Percentiles rank a stretch among this genome's conserved stretches.
These are phyloP conservation scores for Iberis pinnata DNA, from an alignment of 345 rosid genomes.

Conservation along the genomic window DNA sequence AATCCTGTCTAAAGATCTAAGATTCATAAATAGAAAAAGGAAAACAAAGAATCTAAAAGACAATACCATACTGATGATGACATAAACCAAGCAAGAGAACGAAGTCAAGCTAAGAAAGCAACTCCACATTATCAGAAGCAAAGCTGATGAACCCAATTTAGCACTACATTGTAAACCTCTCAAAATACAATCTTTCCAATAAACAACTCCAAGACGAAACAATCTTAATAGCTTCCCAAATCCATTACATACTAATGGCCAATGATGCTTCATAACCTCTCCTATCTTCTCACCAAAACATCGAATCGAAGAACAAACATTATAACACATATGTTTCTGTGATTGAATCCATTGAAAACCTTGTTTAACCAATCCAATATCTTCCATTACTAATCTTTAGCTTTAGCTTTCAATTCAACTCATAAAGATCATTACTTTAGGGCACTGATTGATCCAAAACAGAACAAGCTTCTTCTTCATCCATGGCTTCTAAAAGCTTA, in stretches of 20 bases:
- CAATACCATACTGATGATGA: conserved; percentile 71
- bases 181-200: conserved; percentile 62
- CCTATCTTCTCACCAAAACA: conserved; percentile 49
- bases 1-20: background rate
- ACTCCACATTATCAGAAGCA: conserved; percentile 95
- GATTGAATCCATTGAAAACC: conserved; percentile 83
- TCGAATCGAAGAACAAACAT: conserved; percentile 34
- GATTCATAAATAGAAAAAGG: background rate
- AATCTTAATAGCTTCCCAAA: conserved; percentile 42
- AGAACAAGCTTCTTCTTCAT: conserved; percentile 22
- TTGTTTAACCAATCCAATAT: conserved; percentile 75
- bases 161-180: conserved; percentile 65
- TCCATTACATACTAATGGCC: conserved; percentile 79
- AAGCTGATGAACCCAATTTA: conserved; percentile 73
- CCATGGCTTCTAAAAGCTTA: conserved; percentile 10
- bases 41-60: background rate
- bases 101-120: conserved; percentile 96
- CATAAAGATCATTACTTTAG: too few relatives aligned
- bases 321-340: conserved; percentile 51
- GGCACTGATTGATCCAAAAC: too few relatives aligned
- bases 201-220: conserved; percentile 40
- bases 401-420: conserved; percentile 5
- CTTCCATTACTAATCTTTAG: conserved; percentile 48
- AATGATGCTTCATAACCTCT: conserved; percentile 58
- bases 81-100: conserved; percentile 73